Percentiles rank a stretch among this genome's conserved stretches.
phyloP scores from a whole-genome alignment of 371 early-diverging fungal species.

The Mortierella sp. region DNA sequence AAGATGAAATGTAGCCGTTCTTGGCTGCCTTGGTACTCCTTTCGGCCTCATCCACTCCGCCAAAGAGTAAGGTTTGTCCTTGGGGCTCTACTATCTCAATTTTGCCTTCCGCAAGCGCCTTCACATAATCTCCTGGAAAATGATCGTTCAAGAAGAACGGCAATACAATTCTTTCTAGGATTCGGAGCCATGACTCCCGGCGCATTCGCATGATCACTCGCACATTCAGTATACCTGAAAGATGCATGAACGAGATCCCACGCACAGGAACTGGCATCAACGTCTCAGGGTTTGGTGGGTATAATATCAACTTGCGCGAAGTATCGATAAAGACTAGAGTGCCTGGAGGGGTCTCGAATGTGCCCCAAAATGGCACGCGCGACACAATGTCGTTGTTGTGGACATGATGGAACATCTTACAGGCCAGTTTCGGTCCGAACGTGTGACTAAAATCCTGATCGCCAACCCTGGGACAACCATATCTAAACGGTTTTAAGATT shows the following conservation, averaged over 20 bases:
- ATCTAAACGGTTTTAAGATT: slow-evolving; percentile 23
- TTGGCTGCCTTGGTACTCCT: slow-evolving; percentile 21
- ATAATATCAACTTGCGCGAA: slow-evolving; percentile 60
- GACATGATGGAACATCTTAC: slow-evolving; percentile 68
- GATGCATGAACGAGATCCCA: slow-evolving; percentile 65
- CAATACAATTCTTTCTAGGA: slow-evolving; percentile 60
- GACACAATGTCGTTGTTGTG: slow-evolving; percentile 68
- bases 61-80: slow-evolving; percentile 50
- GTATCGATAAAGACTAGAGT: slow-evolving; percentile 70
- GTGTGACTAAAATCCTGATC: slow-evolving; percentile 63
- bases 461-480: slow-evolving; percentile 67
- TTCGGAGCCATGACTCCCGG: slow-evolving; percentile 60
- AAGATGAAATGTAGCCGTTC: slow-evolving; percentile 28
- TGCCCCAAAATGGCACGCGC: slow-evolving; percentile 59
- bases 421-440: slow-evolving; percentile 59
- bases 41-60: slow-evolving; percentile 50
- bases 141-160: slow-evolving; percentile 72
- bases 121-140: slow-evolving; percentile 66
- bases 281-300: slow-evolving; percentile 68
- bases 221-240: slow-evolving; percentile 65
- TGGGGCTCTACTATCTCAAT: slow-evolving; percentile 55
- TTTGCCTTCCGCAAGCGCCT: slow-evolving; percentile 60
- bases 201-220: slow-evolving; percentile 61
- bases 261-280: slow-evolving; percentile 67
- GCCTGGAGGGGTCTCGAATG: slow-evolving; percentile 64